A percentile compares a stretch with the other conserved stretches of the same genome.
These are phyloP conservation scores for Croton setiger DNA, from an alignment of 441 rosid genomes.

Conservation along the genomic window DNA sequence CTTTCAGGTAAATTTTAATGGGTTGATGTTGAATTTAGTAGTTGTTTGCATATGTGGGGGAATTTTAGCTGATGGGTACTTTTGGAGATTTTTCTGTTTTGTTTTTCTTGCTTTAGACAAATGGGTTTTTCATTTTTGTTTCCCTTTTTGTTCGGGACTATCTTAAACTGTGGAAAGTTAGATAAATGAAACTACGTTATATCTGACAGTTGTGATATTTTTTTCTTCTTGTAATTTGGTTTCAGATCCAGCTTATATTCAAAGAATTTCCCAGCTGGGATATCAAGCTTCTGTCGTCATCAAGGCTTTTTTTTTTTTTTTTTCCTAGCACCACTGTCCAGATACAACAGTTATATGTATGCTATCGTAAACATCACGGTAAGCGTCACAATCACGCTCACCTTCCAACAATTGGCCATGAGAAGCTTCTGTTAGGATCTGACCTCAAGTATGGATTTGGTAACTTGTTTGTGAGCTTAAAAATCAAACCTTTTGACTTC, in stretches of 20 bases:
- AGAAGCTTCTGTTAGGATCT: conserved; percentile 28
- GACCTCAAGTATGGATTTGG: conserved; percentile 21
- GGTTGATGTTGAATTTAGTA: conserved; percentile 23
- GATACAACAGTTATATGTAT: not conserved
- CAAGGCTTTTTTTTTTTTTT: conserved; percentile 12
- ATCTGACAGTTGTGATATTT: not conserved
- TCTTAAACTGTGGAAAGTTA: not conserved
- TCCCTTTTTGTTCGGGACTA: not conserved
- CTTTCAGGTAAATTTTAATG: conserved; percentile 15
- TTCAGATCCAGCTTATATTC: conserved; percentile 36
- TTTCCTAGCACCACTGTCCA: not conserved
- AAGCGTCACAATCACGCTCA: conserved; percentile 13
- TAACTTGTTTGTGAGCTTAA: conserved; percentile 14
- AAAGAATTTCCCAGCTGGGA: conserved; percentile 16
- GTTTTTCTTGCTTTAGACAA: not conserved
- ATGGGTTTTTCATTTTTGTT: not conserved
- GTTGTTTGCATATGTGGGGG: conserved; percentile 8
- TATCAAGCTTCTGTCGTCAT: conserved; percentile 8
- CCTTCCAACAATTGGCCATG: conserved; percentile 17
- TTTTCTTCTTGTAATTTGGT: not conserved
- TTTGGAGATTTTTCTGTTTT: not conserved
- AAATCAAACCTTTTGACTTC: conserved; percentile 20
- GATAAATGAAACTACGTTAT: not conserved
- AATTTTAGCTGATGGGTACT: conserved; percentile 6
- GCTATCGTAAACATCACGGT: conserved; percentile 10